Evolutionary conservation across 495 filamentous ascomycete genomes (phyloP), one percentile per base, ranked within the genome.

Genomic region (Pseudotulostoma volvatum): DNA sequence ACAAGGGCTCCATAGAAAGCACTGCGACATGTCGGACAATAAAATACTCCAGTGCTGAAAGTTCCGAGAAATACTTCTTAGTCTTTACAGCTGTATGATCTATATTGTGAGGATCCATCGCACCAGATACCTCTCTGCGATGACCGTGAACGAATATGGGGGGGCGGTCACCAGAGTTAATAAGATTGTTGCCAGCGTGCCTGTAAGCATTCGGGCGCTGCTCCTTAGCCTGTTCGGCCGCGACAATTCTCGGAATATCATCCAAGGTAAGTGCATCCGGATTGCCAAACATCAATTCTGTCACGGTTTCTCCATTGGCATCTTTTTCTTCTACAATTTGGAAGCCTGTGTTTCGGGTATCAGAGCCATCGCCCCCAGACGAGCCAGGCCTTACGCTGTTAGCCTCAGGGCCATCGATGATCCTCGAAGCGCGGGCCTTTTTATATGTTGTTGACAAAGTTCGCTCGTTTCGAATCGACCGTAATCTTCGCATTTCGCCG

Each of bases 241-340:
- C 90, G 32, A 95, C 84, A 45, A 99, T 92, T 44, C 88, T 71
- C n/a, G 90, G 88, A 44, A 99, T 95, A 52, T 99, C 90, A 55
- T 96, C 90, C 40, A 99, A 63, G 3, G 86, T 94, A 23, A 96
- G 66, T 9, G 84, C 82, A 63, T 95, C 85, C 41, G 88, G 80
- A 45, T 82, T 73, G n/a, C 82, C 84, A 45, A 97, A 82, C 34
- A 82, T 83, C 44, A 85, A 64, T 38, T 85, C 79, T 17, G 73
- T 76, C 16, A 73, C 70, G n/a, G 70, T 66, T 31, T 88, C 81
- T 18, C 77, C 74, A 42, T 76, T 77, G 25, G 64, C 67, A 44
- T 88, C 83, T 31, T 73, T 74, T 49, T 94, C 88, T 52, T 94
- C 84, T 0, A 93, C 76, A 49, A 95, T 94, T 43, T 83, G 79